Percentiles rank a stretch among this genome's conserved stretches.
These are phyloP conservation scores for Nepenthes mirabilis DNA, from an alignment of 148 eudicot genomes.

Conservation along the genomic window DNA sequence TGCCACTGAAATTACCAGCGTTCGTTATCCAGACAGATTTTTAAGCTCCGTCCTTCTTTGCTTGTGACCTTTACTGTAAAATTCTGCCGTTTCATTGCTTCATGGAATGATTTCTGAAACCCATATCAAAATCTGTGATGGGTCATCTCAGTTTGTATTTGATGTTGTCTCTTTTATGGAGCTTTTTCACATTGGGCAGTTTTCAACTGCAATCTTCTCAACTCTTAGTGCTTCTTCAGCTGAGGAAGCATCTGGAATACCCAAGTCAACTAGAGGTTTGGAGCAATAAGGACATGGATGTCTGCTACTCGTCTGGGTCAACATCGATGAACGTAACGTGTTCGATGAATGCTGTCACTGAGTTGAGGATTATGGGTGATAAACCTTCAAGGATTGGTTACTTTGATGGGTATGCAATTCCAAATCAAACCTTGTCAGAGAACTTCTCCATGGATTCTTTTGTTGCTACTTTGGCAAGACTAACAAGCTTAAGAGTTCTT, in stretches of 20 bases:
- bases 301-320: constrained; percentile 36
- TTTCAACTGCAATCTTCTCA: constrained; percentile 50
- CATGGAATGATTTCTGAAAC: not conserved
- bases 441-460: constrained; percentile 60
- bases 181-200: constrained; percentile 18
- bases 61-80: not conserved
- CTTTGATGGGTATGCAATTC: constrained; percentile 41
- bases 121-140: constrained; percentile 2
- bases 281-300: constrained; percentile 20
- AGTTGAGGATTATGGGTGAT: constrained; percentile 54
- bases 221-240: constrained; percentile 44
- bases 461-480: constrained; percentile 55
- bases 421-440: constrained; percentile 39
- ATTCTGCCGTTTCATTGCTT: not conserved
- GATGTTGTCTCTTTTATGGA: constrained; percentile 20
- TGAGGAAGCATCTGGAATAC: constrained; percentile 55
- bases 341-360: constrained; percentile 38
- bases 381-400: constrained; percentile 23
- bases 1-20: too few relatives aligned
- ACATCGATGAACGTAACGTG: constrained; percentile 50
- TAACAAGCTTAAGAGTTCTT: constrained; percentile 40
- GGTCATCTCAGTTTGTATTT: constrained; percentile 17
- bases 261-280: constrained; percentile 55
- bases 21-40: not conserved
- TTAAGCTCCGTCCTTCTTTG: not conserved